Percentiles rank a stretch among this genome's conserved stretches.
Conservation (phyloP, 345 rosid species). For the Dipteronia dyeriana region DNA sequence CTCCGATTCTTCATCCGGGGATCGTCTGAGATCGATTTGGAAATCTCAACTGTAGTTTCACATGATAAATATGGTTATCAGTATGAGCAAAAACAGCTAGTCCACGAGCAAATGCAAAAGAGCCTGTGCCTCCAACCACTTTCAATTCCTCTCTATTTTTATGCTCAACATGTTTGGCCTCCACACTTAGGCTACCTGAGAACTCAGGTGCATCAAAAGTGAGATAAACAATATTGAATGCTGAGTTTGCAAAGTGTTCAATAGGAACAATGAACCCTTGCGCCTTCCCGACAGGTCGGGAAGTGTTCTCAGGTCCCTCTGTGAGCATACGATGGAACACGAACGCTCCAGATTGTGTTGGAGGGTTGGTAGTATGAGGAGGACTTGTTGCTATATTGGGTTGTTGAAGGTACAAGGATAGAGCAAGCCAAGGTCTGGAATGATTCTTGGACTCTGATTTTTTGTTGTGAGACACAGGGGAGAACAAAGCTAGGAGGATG, state of each 20-base stretch:
- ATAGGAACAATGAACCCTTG: conserved; percentile 76
- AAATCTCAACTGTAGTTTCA: conserved; percentile 72
- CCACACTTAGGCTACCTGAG: conserved; percentile 63
- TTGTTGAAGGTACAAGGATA: conserved; percentile 75
- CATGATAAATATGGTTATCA: conserved; percentile 46
- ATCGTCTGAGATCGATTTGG: conserved; percentile 51
- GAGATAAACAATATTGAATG: conserved; percentile 67
- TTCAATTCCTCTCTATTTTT: conserved; percentile 48
- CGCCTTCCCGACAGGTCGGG: conserved; percentile 64
- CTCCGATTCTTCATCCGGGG: conserved; percentile 40
- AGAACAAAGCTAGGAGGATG: conserved; percentile 56
- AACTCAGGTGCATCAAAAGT: conserved; percentile 56
- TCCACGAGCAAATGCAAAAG: conserved; percentile 81
- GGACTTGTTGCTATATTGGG: conserved; percentile 25
- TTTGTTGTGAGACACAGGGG: conserved; percentile 45
- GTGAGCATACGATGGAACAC: conserved; percentile 63
- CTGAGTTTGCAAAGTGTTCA: conserved; percentile 61
- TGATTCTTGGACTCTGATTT: conserved; percentile 18
- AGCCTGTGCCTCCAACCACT: conserved; percentile 82
- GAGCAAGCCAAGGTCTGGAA: conserved; percentile 48
- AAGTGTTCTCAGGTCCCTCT: conserved; percentile 72
- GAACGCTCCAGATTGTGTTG: conserved; percentile 42
- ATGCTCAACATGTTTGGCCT: conserved; percentile 47
- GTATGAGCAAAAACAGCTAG: conserved; percentile 54
- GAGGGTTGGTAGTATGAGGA: conserved; percentile 22